These are phyloP conservation scores for Beauveria bassiana DNA, from an alignment of 2,329 filamentous ascomycete species.

Conservation along the genomic window DNA sequence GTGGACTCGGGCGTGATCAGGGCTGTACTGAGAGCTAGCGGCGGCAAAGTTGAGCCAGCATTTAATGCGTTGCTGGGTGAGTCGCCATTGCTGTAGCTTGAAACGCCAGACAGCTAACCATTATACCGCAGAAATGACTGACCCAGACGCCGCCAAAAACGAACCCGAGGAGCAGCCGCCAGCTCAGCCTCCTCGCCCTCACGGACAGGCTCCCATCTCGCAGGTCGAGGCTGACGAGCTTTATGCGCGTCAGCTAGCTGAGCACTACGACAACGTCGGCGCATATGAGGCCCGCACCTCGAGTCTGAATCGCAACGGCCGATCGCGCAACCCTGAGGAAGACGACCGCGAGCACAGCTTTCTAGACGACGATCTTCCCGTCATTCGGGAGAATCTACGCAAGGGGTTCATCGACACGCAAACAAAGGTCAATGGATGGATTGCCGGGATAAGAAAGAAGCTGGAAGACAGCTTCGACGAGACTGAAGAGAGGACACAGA, in stretches of 20 bases:
- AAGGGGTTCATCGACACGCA: slow-evolving; percentile 96
- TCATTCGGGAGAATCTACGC: slow-evolving; percentile 85
- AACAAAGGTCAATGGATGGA: slow-evolving; percentile 86
- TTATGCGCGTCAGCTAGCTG: slow-evolving; percentile 85
- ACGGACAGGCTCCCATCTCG: slow-evolving; percentile 54
- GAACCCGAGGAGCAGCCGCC: slow-evolving; percentile 52
- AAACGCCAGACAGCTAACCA: background rate
- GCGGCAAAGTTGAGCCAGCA: slow-evolving; percentile 81
- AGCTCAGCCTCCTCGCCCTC: slow-evolving; percentile 73
- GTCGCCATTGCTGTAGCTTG: slow-evolving; percentile 15
- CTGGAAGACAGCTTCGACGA: slow-evolving; percentile 83
- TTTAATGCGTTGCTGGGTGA: slow-evolving; percentile 88
- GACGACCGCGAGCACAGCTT: slow-evolving; percentile 79
- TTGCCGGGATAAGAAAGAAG: slow-evolving; percentile 84
- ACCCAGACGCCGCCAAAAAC: slow-evolving; percentile 57
- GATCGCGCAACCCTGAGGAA: slow-evolving; percentile 32
- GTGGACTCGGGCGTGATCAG: slow-evolving; percentile 77
- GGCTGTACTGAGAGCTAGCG: slow-evolving; percentile 79
- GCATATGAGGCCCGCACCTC: slow-evolving; percentile 50
- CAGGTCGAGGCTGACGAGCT: slow-evolving; percentile 87
- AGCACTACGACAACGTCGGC: slow-evolving; percentile 69
- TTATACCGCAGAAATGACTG: slow-evolving; percentile 61
- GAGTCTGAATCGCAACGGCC: slow-evolving; percentile 30
- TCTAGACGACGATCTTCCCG: slow-evolving; percentile 89
- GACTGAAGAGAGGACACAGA: slow-evolving; percentile 40